Conservation (phyloP, 106 monocot genomes). For the Allium cepa region DNA sequence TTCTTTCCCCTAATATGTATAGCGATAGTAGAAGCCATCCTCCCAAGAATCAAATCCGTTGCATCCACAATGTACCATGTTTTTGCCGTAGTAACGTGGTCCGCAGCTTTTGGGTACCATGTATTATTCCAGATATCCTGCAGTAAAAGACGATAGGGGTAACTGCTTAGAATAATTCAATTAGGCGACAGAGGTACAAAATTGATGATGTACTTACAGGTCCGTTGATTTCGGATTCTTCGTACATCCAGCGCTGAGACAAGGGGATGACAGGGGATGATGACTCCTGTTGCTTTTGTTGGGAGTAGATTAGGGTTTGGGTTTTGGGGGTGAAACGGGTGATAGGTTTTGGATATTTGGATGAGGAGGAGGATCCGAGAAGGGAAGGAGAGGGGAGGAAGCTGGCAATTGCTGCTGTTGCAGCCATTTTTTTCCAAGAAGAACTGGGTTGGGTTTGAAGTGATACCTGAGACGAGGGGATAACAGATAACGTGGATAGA, state of each 20-base stretch:
- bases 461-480: no score
- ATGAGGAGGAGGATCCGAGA: background rate
- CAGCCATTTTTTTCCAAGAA: background rate
- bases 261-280: conserved; percentile 15
- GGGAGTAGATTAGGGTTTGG: conserved; percentile 18
- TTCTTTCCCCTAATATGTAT: conserved; percentile 88
- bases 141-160: background rate
- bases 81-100: conserved; percentile 78
- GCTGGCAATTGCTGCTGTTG: conserved; percentile 3
- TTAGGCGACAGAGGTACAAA: no score
- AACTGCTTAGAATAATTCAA: background rate
- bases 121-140: conserved; percentile 97
- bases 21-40: conserved; percentile 85
- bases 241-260: conserved; percentile 60
- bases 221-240: conserved; percentile 71
- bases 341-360: background rate
- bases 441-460: no score
- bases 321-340: background rate
- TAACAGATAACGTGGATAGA: no score
- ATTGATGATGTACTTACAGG: conserved; percentile 28
- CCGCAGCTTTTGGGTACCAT: conserved; percentile 94
- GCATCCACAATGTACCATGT: conserved; percentile 96
- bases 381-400: background rate
- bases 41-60: conserved; percentile 75
- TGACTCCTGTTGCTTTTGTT: conserved; percentile 13